A percentile compares a stretch with the other conserved stretches of the same genome.
These are phyloP conservation scores for Ascochyta clinopodiicola DNA, from an alignment of 2,329 filamentous ascomycete genomes.

Conservation along the genomic window DNA sequence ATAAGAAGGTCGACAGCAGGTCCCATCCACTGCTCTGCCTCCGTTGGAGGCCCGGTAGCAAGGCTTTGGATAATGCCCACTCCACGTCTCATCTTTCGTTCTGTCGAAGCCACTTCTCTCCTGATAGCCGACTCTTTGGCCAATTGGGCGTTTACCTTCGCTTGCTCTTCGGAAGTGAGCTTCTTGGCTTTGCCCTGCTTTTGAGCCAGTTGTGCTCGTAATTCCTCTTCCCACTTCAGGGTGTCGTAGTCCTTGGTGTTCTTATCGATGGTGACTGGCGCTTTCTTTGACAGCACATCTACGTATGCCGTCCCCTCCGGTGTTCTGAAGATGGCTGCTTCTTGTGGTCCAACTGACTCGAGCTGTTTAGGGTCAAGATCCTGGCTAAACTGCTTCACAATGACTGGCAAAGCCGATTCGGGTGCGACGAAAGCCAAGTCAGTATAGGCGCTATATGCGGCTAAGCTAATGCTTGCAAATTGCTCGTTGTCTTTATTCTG, in stretches of 20 bases:
- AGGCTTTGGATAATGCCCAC: conserved; percentile 85
- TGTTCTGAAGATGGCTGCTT: conserved; percentile 91
- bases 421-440: conserved; percentile 95
- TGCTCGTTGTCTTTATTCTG: conserved; percentile 31
- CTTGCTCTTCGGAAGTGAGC: conserved; percentile 84
- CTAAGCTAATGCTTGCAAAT: conserved; percentile 61
- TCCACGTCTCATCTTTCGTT: conserved; percentile 77
- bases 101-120: conserved; percentile 70
- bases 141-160: conserved; percentile 89
- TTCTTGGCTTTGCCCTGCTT: conserved; percentile 95
- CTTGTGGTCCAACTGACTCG: conserved; percentile 77
- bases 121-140: conserved; percentile 85
- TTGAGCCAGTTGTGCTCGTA: conserved; percentile 83
- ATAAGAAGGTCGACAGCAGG: conserved; percentile 77
- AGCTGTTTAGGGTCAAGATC: conserved; percentile 78
- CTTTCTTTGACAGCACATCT: conserved; percentile 87
- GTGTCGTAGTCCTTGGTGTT: conserved; percentile 95
- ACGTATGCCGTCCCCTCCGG: conserved; percentile 87
- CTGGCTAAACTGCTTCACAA: conserved; percentile 74
- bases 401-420: conserved; percentile 74
- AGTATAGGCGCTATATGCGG: conserved; percentile 83
- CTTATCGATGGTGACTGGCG: conserved; percentile 77
- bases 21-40: conserved; percentile 87
- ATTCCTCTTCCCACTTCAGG: conserved; percentile 94
- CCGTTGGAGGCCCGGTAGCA: conserved; percentile 85